These are phyloP conservation scores for Ambrosia artemisiifolia DNA, from an alignment of 129 eudicot species.

Conservation along the genomic window DNA sequence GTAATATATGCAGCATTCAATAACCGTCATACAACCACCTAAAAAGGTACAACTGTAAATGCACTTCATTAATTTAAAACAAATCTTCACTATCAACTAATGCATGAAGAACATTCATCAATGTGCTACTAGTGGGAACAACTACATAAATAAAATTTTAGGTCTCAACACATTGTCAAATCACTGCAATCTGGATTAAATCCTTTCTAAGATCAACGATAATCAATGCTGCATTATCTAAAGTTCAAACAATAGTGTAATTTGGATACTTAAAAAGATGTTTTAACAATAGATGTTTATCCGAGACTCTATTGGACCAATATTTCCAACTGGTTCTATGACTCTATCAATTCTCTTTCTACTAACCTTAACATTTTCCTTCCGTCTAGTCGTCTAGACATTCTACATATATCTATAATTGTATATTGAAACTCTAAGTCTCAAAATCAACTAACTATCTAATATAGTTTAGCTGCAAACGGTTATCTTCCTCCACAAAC, in stretches of 20 bases:
- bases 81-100: neutral
- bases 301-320: neutral
- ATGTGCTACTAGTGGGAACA: neutral
- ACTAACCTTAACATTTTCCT: neutral
- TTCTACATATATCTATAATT: no score
- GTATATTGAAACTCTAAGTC: neutral
- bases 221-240: neutral
- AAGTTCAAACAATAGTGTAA: neutral
- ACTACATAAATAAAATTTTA: neutral
- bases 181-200: neutral
- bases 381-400: neutral
- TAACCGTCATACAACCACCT: slow-evolving; percentile 11
- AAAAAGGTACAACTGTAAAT: neutral
- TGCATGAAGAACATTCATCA: neutral
- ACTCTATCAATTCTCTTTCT: neutral
- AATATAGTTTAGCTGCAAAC: neutral
- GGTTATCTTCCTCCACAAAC: no score
- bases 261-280: neutral
- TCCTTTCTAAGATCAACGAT: neutral
- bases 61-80: neutral
- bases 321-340: slow-evolving; percentile 11
- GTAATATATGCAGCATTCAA: slow-evolving; percentile 1
- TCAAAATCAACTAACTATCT: neutral
- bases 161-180: slow-evolving; percentile 6
- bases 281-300: slow-evolving; percentile 5